These are phyloP conservation scores for Friedmanniomyces simplex DNA, from an alignment of 495 filamentous ascomycete species.

Conservation along the genomic window DNA sequence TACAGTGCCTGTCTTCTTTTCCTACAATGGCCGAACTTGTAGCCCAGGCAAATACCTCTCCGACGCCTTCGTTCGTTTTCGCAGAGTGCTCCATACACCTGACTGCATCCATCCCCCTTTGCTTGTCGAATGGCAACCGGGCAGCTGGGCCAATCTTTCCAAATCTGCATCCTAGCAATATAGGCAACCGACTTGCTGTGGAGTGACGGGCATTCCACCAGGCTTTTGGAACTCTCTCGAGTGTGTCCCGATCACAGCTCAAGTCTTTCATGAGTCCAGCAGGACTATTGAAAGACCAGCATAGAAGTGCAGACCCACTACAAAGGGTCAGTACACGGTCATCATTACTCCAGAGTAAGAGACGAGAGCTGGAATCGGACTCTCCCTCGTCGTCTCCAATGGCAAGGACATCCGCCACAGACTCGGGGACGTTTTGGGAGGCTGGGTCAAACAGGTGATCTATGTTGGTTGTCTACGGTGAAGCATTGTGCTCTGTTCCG, in stretches of 20 bases:
- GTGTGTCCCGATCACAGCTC: neutral
- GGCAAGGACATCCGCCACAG: no score
- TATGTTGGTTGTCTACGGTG: no score
- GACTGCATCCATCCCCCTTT: neutral
- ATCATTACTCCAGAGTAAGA: no score
- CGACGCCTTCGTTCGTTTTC: neutral
- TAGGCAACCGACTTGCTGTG: neutral
- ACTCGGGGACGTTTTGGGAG: no score
- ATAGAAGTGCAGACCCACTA: neutral
- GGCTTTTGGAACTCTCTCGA: neutral
- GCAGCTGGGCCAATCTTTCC: neutral
- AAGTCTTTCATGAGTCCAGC: constrained; percentile 12
- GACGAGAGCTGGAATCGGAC: no score
- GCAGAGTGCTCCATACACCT: constrained; percentile 10
- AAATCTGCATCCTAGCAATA: neutral
- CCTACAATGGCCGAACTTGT: no score
- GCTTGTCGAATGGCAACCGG: neutral
- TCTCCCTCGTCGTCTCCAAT: no score
- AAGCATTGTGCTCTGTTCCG: no score
- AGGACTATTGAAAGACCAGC: constrained; percentile 1
- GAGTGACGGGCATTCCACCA: neutral
- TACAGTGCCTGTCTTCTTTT: no score
- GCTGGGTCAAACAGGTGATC: no score
- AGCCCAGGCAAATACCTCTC: constrained; percentile 14
- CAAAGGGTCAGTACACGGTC: no score